Conservation (phyloP, 2,329 filamentous ascomycete genomes). For the Tolypocladium pustulatum region DNA sequence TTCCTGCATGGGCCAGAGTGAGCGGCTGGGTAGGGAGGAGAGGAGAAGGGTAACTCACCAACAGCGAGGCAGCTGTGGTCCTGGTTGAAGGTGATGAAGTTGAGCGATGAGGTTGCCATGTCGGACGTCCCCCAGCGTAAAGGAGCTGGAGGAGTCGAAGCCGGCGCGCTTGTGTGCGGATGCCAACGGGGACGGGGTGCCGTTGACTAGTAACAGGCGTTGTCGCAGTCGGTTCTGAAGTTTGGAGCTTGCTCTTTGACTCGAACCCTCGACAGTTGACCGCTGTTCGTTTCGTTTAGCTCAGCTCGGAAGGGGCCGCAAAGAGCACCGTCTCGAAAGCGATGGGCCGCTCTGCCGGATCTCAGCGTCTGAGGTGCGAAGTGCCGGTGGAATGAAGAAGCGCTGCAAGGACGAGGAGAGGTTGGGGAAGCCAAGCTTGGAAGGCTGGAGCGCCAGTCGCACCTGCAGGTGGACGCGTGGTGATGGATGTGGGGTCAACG, state of each 20-base stretch:
- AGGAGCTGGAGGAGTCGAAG: constrained; percentile 1
- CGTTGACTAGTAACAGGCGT: background rate
- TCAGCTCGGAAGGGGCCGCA: background rate
- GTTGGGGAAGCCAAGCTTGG: background rate
- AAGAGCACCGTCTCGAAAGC: background rate
- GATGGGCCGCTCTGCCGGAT: background rate
- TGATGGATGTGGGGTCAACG: background rate
- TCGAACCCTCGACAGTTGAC: background rate
- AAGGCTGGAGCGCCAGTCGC: background rate
- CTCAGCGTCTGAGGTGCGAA: background rate
- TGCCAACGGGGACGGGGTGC: background rate
- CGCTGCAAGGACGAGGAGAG: background rate
- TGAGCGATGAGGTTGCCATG: constrained; percentile 68
- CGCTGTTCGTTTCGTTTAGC: background rate
- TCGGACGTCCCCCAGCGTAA: constrained; percentile 12
- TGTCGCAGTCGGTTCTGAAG: background rate
- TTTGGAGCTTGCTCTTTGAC: background rate
- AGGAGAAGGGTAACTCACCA: constrained; percentile 36
- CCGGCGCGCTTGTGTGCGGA: background rate
- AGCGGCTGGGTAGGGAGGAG: background rate
- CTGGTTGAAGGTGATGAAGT: constrained; percentile 99
- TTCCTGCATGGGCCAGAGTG: constrained; percentile 43
- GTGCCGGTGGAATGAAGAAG: background rate
- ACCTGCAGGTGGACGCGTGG: background rate
- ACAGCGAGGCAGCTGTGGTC: constrained; percentile 96